Conservation (phyloP, 2,329 filamentous ascomycete genomes). For the Fusarium brachygibbosum region DNA sequence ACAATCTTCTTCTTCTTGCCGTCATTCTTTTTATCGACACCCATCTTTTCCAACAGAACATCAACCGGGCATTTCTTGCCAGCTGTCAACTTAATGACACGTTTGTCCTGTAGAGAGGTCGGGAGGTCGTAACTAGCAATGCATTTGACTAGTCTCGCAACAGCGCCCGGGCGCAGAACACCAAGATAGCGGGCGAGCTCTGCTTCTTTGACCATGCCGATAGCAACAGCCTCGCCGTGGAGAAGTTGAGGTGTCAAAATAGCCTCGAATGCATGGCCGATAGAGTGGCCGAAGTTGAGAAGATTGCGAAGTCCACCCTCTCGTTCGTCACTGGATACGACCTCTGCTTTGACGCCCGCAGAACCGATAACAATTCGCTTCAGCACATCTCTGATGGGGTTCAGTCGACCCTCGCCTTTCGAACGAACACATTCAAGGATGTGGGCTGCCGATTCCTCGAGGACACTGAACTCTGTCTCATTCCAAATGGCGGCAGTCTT, state of each 20-base stretch:
- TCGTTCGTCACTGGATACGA: conserved; percentile 93
- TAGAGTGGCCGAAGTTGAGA: conserved; percentile 97
- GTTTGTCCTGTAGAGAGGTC: conserved; percentile 85
- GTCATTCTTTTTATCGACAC: conserved; percentile 98
- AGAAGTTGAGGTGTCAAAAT: conserved; percentile 95
- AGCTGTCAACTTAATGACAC: conserved; percentile 83
- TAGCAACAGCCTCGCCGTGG: conserved; percentile 95
- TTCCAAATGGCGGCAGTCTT: conserved; percentile 98
- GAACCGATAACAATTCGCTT: conserved; percentile 89
- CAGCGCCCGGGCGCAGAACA: conserved; percentile 85
- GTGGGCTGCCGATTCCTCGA: conserved; percentile 83
- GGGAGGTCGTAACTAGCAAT: conserved; percentile 94
- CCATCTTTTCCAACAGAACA: conserved; percentile 90
- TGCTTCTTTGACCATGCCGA: conserved; percentile 98
- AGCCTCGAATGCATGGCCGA: conserved; percentile 96
- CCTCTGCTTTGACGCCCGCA: conserved; percentile 91
- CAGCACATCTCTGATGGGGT: conserved; percentile 76
- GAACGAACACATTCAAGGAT: conserved; percentile 69
- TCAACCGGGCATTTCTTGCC: conserved; percentile 91
- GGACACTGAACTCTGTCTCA: conserved; percentile 83
- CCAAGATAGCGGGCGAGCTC: conserved; percentile 92
- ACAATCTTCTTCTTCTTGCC: conserved; percentile 97
- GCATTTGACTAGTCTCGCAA: conserved; percentile 91
- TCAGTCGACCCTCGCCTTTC: conserved; percentile 69
- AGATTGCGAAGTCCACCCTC: conserved; percentile 95